phyloP scores from a whole-genome alignment of 768 basidiomycete species.

The Solioccasus polychromus region DNA sequence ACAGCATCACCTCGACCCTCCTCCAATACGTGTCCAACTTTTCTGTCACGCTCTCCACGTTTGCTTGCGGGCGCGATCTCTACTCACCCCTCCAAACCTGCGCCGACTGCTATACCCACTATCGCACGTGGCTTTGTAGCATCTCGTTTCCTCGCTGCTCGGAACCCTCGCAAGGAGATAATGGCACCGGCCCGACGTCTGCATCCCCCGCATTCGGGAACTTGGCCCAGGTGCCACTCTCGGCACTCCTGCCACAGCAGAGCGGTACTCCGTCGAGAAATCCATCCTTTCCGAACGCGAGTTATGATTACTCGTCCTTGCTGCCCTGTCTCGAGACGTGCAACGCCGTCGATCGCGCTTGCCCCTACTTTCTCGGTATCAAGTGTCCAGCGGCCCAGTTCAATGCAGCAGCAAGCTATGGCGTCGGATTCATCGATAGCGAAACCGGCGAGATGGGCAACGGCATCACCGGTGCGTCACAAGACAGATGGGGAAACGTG shows the following conservation, averaged over 20 bases:
- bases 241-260: constrained; percentile 48
- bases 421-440: constrained; percentile 70
- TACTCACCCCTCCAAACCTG: constrained; percentile 81
- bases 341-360: constrained; percentile 67
- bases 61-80: constrained; percentile 74
- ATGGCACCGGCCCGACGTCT: not conserved
- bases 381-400: constrained; percentile 59
- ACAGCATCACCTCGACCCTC: constrained; percentile 46
- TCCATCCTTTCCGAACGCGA: constrained; percentile 43
- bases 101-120: constrained; percentile 68
- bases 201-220: constrained; percentile 21
- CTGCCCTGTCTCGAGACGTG: constrained; percentile 82
- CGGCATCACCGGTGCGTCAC: constrained; percentile 52
- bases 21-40: constrained; percentile 68
- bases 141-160: constrained; percentile 73
- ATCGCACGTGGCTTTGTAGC: constrained; percentile 76
- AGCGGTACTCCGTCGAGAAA: constrained; percentile 44
- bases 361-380: constrained; percentile 71
- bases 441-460: constrained; percentile 43
- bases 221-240: constrained; percentile 36
- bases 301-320: constrained; percentile 52
- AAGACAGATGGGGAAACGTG: constrained; percentile 72
- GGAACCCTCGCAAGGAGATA: constrained; percentile 42
- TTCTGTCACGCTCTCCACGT: constrained; percentile 65
- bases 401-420: constrained; percentile 69